A percentile compares a stretch with the other conserved stretches of the same genome.
phyloP scores from a whole-genome alignment of 208 protist species.

The Vickermania spadyakhi region DNA sequence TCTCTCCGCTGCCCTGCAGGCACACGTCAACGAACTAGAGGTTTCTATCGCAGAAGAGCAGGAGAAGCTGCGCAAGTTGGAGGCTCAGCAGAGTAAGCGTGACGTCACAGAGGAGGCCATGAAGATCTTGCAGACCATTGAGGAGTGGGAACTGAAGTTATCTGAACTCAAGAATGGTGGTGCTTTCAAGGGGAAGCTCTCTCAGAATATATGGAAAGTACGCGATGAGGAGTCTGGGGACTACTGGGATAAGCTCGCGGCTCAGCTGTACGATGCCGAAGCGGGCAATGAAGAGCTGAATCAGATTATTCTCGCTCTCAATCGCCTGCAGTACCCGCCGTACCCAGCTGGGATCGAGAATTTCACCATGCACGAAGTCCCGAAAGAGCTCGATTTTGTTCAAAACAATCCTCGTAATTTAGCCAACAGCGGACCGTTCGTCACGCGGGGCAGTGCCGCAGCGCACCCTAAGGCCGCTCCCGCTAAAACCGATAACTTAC shows the following conservation, averaged over 20 bases:
- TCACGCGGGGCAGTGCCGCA: constrained; percentile 5
- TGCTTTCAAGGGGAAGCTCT: background rate
- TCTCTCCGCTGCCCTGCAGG: constrained; percentile 14
- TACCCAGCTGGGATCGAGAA: constrained; percentile 65
- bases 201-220: background rate
- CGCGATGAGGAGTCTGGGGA: constrained; percentile 24
- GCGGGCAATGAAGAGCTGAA: constrained; percentile 50
- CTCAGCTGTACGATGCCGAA: constrained; percentile 69
- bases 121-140: constrained; percentile 60
- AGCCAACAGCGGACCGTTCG: constrained; percentile 21
- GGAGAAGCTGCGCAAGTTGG: constrained; percentile 42
- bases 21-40: constrained; percentile 51
- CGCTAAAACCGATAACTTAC: constrained; percentile 20
- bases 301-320: constrained; percentile 58
- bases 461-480: background rate
- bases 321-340: constrained; percentile 76
- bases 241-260: constrained; percentile 65
- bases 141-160: constrained; percentile 43
- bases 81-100: constrained; percentile 47
- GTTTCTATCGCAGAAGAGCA: constrained; percentile 34
- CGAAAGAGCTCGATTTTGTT: constrained; percentile 72
- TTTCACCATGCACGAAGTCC: constrained; percentile 57
- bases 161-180: constrained; percentile 23
- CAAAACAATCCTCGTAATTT: constrained; percentile 54
- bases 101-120: constrained; percentile 72